Conservation (phyloP, 352 stramenopile genomes). For the Phytophthora pinifolia region DNA sequence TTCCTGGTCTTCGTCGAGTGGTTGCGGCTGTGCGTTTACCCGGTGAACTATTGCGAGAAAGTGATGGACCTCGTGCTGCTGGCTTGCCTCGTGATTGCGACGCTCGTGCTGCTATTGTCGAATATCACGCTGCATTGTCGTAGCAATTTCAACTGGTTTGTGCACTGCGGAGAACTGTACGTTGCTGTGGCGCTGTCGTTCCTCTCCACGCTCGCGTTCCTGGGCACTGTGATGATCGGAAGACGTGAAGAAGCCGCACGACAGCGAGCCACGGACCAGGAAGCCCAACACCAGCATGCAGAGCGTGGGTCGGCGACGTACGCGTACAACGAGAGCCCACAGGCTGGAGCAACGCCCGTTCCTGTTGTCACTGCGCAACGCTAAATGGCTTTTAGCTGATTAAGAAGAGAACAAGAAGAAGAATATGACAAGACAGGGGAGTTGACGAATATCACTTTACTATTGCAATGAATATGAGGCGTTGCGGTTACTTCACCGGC, state of each 20-base stretch:
- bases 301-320: conserved; percentile 2
- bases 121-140: conserved; percentile 58
- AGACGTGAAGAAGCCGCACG: conserved; percentile 23
- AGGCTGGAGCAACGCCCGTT: conserved; percentile 12
- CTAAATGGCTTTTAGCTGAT: neutral
- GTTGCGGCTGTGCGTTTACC: conserved; percentile 41
- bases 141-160: conserved; percentile 46
- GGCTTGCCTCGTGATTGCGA: conserved; percentile 41
- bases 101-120: conserved; percentile 56
- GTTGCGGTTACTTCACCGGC: conserved; percentile 4
- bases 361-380: conserved; percentile 12
- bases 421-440: conserved; percentile 9
- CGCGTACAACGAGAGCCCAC: conserved; percentile 12
- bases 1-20: conserved; percentile 58
- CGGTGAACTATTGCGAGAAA: conserved; percentile 47
- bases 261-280: neutral
- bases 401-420: too few species aligned
- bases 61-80: conserved; percentile 47
- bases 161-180: conserved; percentile 50
- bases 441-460: conserved; percentile 28
- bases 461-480: conserved; percentile 27
- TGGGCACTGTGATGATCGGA: conserved; percentile 45
- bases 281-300: conserved; percentile 2
- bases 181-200: conserved; percentile 60
- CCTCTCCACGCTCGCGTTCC: conserved; percentile 46